Evolutionary conservation across 2,329 filamentous ascomycete genomes (phyloP), one percentile per base, ranked within the genome.

Genomic region (Penicillium sp.): DNA sequence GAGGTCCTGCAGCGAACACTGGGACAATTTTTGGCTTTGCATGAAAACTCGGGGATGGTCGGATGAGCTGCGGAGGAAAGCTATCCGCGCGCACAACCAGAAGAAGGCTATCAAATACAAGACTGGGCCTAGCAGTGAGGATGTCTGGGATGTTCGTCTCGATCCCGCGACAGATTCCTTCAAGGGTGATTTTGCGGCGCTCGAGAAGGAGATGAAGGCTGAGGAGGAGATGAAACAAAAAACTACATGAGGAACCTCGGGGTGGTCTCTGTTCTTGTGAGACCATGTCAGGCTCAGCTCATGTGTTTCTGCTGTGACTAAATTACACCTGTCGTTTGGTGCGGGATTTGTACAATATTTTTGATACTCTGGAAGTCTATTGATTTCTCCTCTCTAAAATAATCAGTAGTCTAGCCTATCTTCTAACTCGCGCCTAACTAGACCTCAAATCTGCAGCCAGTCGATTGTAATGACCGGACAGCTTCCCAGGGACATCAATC

Each of bases 1-100:
- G 70, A 86, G 89, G 47, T 83, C 85, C 3, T 99, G 95, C 82
- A 86, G 83, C 62, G 90, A 96, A 66, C 88, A 92, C 63, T 97
- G 94, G 92, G 85, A 89, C 62, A 91, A 96, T 76, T 98, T 96
- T 78, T 96, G 93, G 90, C 94, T 97, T 79, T 99, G 95, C 82
- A 97, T 98, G 93, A 88, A 91, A 64, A 88, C 88, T 39, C 88
- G 89, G 69, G 83, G 84, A 1, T 87, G 87, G 70, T 76, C 82
- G 0, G 83, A 85, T 25, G 78, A 82, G 45, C 79, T 86, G 66
- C 86, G 86, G 69, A 86, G 84, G 60, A 83, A 78, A 63, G 72
- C 78, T 67, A 83, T 96, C 57, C 81, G 82, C 61, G 86, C 86
- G 50, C 86, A 88, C 76, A 91, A 93, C 77, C 82, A 86, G 63